Conservation (phyloP, 2,329 filamentous ascomycete species). For the Aureobasidium subglaciale region DNA sequence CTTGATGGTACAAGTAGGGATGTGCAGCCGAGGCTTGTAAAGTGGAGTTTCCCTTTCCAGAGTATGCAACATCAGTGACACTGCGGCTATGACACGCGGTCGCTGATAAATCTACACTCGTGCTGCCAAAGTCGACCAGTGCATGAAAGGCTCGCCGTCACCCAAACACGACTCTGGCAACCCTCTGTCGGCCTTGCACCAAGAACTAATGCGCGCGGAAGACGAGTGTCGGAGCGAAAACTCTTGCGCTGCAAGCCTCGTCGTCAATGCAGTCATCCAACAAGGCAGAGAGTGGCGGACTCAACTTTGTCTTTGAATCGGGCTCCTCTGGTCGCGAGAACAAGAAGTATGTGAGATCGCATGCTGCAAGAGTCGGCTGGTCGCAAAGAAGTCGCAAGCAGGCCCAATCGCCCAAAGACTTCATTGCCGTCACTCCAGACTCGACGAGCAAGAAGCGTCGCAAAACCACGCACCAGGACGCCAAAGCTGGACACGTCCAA, state of each 20-base stretch:
- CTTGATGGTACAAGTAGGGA: background rate
- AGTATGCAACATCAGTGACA: background rate
- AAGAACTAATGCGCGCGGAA: background rate
- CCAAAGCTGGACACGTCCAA: background rate
- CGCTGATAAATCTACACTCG: background rate
- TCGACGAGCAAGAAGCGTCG: background rate
- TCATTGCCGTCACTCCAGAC: background rate
- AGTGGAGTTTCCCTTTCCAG: background rate
- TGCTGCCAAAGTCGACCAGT: background rate
- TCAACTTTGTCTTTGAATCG: slow-evolving; percentile 15
- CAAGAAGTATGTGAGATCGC: slow-evolving; percentile 13
- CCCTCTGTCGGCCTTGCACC: background rate
- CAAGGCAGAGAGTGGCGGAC: slow-evolving; percentile 1
- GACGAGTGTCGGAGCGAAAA: background rate
- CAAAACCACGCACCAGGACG: background rate
- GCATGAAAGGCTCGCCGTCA: background rate
- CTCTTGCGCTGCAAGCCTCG: background rate
- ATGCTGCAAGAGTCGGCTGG: slow-evolving; percentile 13
- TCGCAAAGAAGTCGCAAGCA: slow-evolving; percentile 8
- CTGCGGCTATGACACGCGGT: background rate
- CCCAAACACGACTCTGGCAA: background rate
- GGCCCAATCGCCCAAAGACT: background rate
- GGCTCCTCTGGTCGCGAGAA: slow-evolving; percentile 10
- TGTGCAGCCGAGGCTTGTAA: background rate
- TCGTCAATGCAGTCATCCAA: slow-evolving; percentile 5